Base-by-base conservation (phyloP, 768 basidiomycete genomes). In the Boletus edulis region DNA sequence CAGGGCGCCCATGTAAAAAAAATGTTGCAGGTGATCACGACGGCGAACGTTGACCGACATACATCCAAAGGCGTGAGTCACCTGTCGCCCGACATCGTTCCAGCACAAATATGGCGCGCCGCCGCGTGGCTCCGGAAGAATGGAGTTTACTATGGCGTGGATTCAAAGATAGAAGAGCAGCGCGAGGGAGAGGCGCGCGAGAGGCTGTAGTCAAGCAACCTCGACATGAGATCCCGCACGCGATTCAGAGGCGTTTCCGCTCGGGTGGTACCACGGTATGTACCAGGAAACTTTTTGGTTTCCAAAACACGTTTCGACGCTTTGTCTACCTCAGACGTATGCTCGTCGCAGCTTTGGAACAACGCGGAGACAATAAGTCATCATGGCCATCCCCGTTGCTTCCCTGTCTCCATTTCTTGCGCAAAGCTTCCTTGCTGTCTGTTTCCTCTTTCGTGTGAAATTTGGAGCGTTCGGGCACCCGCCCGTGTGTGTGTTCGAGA, bases 401-500 rank as follows among this genome's bases (percentile, higher is more conserved):
- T 18, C 32, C 34, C 17, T 20, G 18, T 11, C 51, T 17, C 27
- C 29, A 6, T 54, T 31, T 18, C 46, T 47, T 22, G 46, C 32
- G 14, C 46, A 46, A 18, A 27, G n/a, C 13, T 38, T 29, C 24
- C n/a, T 49, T 29, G 24, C 49, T 34, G 9, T 18, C 24, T 40
- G n/a, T 11, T 29, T 22, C 11, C 22, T 22, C 20, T 14, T 11
- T 12, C 46, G 18, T 38, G 38, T 32, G 34, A 54, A 37, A 11
- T 14, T 41, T 35, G 6, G 24, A 5, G 42, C 22, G 24, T 40
- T 18, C 44, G 51, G 60, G 37, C 40, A 31, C 49, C 51, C 48
- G 39, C 12, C 20, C 37, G 31, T 27, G 61, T 29, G 41, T 37
- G 44, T 40, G 20, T 44, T 48, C 38, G 52, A 49, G 56, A 18